A percentile compares a stretch with the other conserved stretches of the same genome.
These are phyloP conservation scores for Vigna angularis DNA, from an alignment of 306 rosid species.

Conservation along the genomic window DNA sequence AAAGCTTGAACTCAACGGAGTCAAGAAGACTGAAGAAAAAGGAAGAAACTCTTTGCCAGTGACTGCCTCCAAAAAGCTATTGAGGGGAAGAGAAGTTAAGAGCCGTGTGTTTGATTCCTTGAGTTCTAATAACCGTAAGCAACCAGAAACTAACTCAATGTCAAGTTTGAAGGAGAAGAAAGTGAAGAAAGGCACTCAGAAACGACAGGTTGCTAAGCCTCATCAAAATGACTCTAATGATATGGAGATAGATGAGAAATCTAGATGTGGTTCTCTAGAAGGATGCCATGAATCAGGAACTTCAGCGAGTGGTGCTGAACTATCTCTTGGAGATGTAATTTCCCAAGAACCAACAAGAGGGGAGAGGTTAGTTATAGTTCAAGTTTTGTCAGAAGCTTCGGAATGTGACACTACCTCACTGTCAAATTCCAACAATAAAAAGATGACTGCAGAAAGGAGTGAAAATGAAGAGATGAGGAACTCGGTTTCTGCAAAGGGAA, in stretches of 20 bases:
- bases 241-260: slow-evolving; percentile 67
- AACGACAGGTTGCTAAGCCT: slow-evolving; percentile 37
- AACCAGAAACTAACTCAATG: slow-evolving; percentile 47
- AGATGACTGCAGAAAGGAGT: slow-evolving; percentile 35
- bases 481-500: slow-evolving; percentile 38
- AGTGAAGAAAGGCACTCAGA: slow-evolving; percentile 49
- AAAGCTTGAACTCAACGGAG: slow-evolving; percentile 71
- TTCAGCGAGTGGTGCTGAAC: slow-evolving; percentile 46
- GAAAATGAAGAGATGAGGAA: slow-evolving; percentile 45
- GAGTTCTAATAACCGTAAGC: slow-evolving; percentile 54
- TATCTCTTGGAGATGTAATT: slow-evolving; percentile 11
- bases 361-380: slow-evolving; percentile 33
- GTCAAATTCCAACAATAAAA: slow-evolving; percentile 45
- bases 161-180: slow-evolving; percentile 55
- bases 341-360: slow-evolving; percentile 31
- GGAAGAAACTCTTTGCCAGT: slow-evolving; percentile 52
- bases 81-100: slow-evolving; percentile 79
- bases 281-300: slow-evolving; percentile 43
- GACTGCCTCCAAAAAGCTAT: slow-evolving; percentile 57
- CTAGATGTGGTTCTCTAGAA: slow-evolving; percentile 61
- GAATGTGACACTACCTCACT: slow-evolving; percentile 36
- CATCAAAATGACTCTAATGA: slow-evolving; percentile 57
- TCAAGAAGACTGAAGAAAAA: slow-evolving; percentile 60
- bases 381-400: slow-evolving; percentile 44
- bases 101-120: slow-evolving; percentile 85